Evolutionary conservation across 2,329 filamentous ascomycete species (phyloP).

Genomic region (Calonectria leucothoes): DNA sequence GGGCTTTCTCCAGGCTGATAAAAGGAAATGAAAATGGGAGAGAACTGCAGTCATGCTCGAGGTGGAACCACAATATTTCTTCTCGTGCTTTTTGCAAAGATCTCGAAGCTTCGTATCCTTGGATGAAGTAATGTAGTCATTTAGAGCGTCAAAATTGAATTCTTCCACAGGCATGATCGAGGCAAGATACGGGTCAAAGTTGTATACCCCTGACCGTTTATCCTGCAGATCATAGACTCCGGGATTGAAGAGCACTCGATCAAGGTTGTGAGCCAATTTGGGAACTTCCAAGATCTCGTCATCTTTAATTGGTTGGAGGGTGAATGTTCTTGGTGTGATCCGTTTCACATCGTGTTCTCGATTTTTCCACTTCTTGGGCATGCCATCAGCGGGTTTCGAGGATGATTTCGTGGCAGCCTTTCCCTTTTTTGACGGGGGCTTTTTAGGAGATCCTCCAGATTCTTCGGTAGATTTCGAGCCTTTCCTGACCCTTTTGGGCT

Average conservation of each 20-base stretch:
- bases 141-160: slow-evolving; percentile 90
- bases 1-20: slow-evolving; percentile 84
- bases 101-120: slow-evolving; percentile 78
- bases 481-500: not conserved
- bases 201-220: slow-evolving; percentile 86
- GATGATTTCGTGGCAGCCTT: not conserved
- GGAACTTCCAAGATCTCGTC: slow-evolving; percentile 60
- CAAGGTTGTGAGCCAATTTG: slow-evolving; percentile 77
- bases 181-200: slow-evolving; percentile 95
- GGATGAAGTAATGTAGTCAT: slow-evolving; percentile 91
- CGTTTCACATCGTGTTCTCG: slow-evolving; percentile 41
- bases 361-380: not conserved
- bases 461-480: not conserved
- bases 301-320: slow-evolving; percentile 47
- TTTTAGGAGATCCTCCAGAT: not conserved
- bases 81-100: slow-evolving; percentile 73
- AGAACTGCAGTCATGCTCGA: slow-evolving; percentile 94
- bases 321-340: slow-evolving; percentile 40
- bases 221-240: slow-evolving; percentile 95
- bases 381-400: not conserved
- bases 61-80: slow-evolving; percentile 92
- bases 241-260: slow-evolving; percentile 94
- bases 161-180: slow-evolving; percentile 93
- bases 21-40: slow-evolving; percentile 90
- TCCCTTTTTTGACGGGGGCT: not conserved